phyloP scores from a whole-genome alignment of 257 asterid genomes.

The Capsicum baccatum region DNA sequence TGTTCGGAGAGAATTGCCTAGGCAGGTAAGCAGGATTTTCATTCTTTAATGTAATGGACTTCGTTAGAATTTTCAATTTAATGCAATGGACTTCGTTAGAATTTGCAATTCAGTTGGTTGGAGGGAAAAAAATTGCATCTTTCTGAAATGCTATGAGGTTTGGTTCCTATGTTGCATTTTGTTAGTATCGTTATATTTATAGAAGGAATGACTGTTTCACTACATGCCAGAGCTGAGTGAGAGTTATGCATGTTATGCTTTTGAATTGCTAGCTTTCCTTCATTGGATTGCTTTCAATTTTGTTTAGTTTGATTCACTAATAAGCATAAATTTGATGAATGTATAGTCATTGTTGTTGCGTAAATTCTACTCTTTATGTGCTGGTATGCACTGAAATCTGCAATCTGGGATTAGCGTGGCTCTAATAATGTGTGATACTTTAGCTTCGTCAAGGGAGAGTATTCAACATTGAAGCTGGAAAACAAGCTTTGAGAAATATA shows the following conservation, averaged over 20 bases:
- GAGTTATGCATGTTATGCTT: not conserved
- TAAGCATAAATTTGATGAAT: not conserved
- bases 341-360: not conserved
- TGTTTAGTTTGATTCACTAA: not conserved
- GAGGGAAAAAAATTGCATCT: not conserved
- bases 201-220: not conserved
- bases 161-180: not conserved
- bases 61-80: not conserved
- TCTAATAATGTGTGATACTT: conserved; percentile 23
- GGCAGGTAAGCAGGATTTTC: conserved; percentile 50
- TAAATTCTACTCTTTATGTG: not conserved
- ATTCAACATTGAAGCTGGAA: conserved; percentile 93
- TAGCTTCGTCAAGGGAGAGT: conserved; percentile 93
- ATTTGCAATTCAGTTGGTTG: not conserved
- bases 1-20: conserved; percentile 85
- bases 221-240: not conserved
- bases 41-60: not conserved
- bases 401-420: conserved; percentile 28
- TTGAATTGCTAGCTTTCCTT: not conserved
- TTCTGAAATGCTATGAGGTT: not conserved
- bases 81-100: not conserved
- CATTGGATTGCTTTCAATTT: not conserved
- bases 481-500: conserved; percentile 90
- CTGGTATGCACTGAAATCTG: not conserved
- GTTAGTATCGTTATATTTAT: not conserved